Evolutionary conservation across 2,329 filamentous ascomycete species (phyloP).

Genomic region (Madurella fahalii): DNA sequence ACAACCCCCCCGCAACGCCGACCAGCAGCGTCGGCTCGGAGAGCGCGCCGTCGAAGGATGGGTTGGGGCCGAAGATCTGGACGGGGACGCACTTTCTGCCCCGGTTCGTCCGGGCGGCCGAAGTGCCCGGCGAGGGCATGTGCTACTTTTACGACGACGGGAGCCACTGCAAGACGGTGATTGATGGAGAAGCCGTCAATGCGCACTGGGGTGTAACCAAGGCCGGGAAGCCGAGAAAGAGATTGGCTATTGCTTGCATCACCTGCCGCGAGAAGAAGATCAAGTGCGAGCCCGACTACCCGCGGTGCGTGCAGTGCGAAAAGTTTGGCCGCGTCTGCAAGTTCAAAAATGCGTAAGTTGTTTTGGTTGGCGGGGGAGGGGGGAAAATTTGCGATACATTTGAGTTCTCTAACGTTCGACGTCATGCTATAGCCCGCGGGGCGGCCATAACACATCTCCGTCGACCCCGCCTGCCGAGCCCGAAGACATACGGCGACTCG

Average conservation of each 20-base stretch:
- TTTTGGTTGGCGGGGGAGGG: too few species aligned
- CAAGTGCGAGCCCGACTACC: constrained; percentile 86
- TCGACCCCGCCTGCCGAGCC: constrained; percentile 49
- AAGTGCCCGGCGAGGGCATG: constrained; percentile 71
- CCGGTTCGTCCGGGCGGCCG: constrained; percentile 59
- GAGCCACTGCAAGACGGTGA: constrained; percentile 73
- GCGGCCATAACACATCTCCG: constrained; percentile 55
- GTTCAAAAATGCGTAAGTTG: constrained; percentile 77
- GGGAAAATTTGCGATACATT: too few species aligned
- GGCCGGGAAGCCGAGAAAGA: constrained; percentile 86
- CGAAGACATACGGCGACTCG: constrained; percentile 40
- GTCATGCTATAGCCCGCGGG: constrained; percentile 44
- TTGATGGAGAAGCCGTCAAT: constrained; percentile 83
- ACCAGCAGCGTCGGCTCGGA: constrained; percentile 37
- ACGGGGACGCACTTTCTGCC: constrained; percentile 64
- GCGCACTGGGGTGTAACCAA: constrained; percentile 93
- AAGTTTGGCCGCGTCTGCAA: constrained; percentile 84
- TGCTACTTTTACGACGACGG: constrained; percentile 88
- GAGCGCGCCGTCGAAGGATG: constrained; percentile 51
- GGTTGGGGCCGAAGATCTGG: constrained; percentile 65
- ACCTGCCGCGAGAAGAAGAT: constrained; percentile 97
- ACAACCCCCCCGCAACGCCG: constrained; percentile 30
- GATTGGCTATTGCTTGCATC: constrained; percentile 85
- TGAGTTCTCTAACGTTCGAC: constrained; percentile 11
- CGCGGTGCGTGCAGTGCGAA: constrained; percentile 85